Conservation (phyloP, 441 rosid species). For the Viola pubescens region DNA sequence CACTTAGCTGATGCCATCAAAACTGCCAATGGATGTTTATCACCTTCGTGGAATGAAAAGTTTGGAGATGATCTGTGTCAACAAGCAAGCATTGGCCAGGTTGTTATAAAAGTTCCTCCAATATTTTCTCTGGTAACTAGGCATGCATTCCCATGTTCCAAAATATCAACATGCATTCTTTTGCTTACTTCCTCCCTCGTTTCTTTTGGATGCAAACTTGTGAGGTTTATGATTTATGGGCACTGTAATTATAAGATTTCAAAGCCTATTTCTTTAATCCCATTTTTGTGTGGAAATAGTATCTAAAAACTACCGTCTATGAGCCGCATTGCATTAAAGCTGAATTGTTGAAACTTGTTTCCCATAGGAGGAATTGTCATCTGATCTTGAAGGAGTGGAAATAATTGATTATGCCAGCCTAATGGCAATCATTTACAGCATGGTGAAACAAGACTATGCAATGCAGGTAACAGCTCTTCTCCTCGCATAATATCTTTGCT, state of each 20-base stretch:
- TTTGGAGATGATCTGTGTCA: conserved; percentile 20
- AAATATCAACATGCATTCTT: neutral
- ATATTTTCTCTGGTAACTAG: neutral
- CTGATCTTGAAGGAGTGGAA: conserved; percentile 23
- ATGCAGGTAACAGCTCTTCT: conserved; percentile 55
- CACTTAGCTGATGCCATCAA: conserved; percentile 35
- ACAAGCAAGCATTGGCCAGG: conserved; percentile 32
- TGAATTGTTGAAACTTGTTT: neutral
- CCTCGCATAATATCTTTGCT: neutral
- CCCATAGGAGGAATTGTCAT: conserved; percentile 14
- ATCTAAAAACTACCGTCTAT: neutral
- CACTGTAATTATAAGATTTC: neutral
- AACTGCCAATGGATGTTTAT: conserved; percentile 25
- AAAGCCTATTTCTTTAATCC: neutral
- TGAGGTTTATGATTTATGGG: neutral
- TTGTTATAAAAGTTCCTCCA: conserved; percentile 7
- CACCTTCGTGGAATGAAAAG: conserved; percentile 24
- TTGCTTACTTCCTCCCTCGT: neutral
- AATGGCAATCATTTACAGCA: conserved; percentile 50
- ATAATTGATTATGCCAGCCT: conserved; percentile 41
- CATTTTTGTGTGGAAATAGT: neutral
- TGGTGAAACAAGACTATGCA: conserved; percentile 63
- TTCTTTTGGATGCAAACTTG: neutral
- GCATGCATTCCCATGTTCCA: too few species aligned
- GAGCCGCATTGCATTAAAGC: neutral